Percentiles rank a stretch among this genome's conserved stretches.
These are phyloP conservation scores for Fonsecaea nubica DNA, from an alignment of 2,329 filamentous ascomycete genomes.

Conservation along the genomic window DNA sequence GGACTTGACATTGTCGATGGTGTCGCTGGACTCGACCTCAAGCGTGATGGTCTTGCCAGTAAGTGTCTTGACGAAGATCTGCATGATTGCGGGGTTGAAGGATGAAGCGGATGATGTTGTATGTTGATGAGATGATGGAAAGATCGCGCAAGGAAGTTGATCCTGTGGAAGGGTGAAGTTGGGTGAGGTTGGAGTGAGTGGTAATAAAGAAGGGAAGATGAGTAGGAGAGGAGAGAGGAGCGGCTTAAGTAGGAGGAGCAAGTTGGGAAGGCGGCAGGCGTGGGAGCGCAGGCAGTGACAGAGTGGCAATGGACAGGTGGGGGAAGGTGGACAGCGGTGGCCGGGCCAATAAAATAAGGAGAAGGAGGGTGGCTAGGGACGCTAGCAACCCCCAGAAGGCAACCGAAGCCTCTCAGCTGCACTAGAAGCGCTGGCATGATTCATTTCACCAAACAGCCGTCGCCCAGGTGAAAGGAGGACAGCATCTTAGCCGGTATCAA, in stretches of 20 bases:
- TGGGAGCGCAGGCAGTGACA: conserved; percentile 25
- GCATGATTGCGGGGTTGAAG: conserved; percentile 67
- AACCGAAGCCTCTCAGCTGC: conserved; percentile 15
- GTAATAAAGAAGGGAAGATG: conserved; percentile 30
- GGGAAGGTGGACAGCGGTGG: conserved; percentile 18
- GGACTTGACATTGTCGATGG: conserved; percentile 94
- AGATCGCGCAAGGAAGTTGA: conserved; percentile 33
- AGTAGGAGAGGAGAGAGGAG: conserved; percentile 24
- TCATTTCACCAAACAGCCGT: not conserved
- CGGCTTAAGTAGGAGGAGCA: conserved; percentile 44
- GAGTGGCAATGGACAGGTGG: conserved; percentile 12
- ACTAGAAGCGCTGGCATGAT: conserved; percentile 8
- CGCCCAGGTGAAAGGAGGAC: not conserved
- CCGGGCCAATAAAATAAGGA: conserved; percentile 11
- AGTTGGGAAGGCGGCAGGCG: conserved; percentile 19
- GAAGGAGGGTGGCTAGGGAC: not conserved
- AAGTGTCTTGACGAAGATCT: conserved; percentile 80
- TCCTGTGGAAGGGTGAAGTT: conserved; percentile 27
- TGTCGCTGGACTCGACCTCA: conserved; percentile 75
- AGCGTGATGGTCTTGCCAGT: conserved; percentile 71
- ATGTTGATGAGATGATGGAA: conserved; percentile 20
- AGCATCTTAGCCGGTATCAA: not conserved
- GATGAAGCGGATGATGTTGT: conserved; percentile 23
- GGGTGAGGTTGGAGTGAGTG: conserved; percentile 29
- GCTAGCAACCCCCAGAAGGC: conserved; percentile 17